These are phyloP conservation scores for Colletotrichum eremochloae DNA, from an alignment of 2,329 filamentous ascomycete genomes.

Conservation along the genomic window DNA sequence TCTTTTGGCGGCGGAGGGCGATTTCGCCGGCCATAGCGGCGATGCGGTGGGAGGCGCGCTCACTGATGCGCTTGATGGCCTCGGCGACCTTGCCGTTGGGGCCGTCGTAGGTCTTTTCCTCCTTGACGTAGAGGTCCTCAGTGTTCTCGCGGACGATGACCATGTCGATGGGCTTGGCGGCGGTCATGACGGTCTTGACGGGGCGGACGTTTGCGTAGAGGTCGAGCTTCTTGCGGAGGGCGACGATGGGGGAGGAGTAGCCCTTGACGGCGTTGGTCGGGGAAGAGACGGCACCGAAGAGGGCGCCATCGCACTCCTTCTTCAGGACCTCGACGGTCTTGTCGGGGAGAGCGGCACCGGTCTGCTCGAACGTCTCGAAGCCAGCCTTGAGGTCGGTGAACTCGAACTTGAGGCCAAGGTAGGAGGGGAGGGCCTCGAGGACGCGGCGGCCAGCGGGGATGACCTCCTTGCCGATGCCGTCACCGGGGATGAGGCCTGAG, in stretches of 20 bases:
- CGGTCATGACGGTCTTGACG: slow-evolving; percentile 84
- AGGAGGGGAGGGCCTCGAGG: slow-evolving; percentile 92
- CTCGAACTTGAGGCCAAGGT: slow-evolving; percentile 91
- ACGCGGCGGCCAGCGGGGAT: slow-evolving; percentile 93
- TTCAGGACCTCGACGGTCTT: slow-evolving; percentile 90
- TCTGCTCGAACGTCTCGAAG: slow-evolving; percentile 93
- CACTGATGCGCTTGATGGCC: slow-evolving; percentile 96
- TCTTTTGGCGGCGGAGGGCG: slow-evolving; percentile 85
- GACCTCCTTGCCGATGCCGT: slow-evolving; percentile 98
- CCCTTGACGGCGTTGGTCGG: slow-evolving; percentile 91
- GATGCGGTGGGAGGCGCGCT: slow-evolving; percentile 87
- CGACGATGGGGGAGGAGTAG: slow-evolving; percentile 97
- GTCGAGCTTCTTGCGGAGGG: slow-evolving; percentile 92
- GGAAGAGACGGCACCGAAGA: slow-evolving; percentile 96
- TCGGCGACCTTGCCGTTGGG: slow-evolving; percentile 87
- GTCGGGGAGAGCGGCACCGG: slow-evolving; percentile 88
- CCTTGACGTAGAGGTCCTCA: slow-evolving; percentile 97
- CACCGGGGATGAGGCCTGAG: slow-evolving; percentile 89
- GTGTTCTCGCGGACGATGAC: slow-evolving; percentile 99
- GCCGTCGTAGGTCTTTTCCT: slow-evolving; percentile 86
- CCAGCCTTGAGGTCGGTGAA: slow-evolving; percentile 95
- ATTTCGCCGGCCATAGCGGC: slow-evolving; percentile 95
- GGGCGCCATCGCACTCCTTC: slow-evolving; percentile 92
- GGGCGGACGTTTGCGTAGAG: slow-evolving; percentile 98
- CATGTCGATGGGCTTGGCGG: slow-evolving; percentile 83